Conservation (phyloP, 2,329 filamentous ascomycete species). For the Herpotrichia juniperi region DNA sequence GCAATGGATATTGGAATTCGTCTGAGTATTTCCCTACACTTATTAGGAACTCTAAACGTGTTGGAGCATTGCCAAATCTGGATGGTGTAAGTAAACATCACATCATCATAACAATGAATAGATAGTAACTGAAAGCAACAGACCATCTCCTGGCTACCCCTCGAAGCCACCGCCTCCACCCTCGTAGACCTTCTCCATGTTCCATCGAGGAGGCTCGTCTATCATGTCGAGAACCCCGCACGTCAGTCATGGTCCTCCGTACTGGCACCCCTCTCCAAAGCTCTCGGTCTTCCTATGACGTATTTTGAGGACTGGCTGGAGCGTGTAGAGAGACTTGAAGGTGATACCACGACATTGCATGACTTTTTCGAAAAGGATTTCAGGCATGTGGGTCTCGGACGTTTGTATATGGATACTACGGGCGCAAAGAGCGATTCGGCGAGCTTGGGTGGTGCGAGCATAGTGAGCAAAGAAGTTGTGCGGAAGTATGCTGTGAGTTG, state of each 20-base stretch:
- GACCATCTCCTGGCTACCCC: conserved; percentile 15
- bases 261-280: background rate
- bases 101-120: background rate
- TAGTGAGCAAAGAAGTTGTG: background rate
- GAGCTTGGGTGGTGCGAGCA: background rate
- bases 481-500: background rate
- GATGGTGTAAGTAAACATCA: conserved; percentile 27
- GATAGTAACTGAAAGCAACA: background rate
- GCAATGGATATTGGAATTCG: conserved; percentile 60
- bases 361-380: conserved; percentile 6
- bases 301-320: background rate
- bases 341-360: background rate
- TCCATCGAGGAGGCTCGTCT: conserved; percentile 38
- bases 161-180: conserved; percentile 10
- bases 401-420: background rate
- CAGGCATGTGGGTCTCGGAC: background rate
- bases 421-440: background rate
- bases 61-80: conserved; percentile 51
- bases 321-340: background rate
- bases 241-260: conserved; percentile 43
- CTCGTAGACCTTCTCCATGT: conserved; percentile 39
- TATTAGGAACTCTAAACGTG: conserved; percentile 55
- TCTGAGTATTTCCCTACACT: conserved; percentile 58
- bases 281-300: background rate
- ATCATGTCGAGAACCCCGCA: conserved; percentile 53